Base-by-base conservation (phyloP, 176 grass and related monocot genomes). In the Paspalum notatum region DNA sequence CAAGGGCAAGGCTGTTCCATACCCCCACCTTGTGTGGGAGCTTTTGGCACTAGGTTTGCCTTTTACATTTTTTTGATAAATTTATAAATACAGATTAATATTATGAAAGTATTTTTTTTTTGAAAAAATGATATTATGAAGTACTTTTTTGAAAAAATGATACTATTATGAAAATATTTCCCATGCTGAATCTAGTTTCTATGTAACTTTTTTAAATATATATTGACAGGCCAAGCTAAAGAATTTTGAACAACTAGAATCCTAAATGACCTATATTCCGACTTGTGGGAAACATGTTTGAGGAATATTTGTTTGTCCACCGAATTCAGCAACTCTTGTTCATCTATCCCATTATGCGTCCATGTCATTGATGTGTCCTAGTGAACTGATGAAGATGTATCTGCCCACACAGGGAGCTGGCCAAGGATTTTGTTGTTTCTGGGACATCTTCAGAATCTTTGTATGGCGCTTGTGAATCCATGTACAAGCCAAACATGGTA, bases 401-500 rank as follows among this genome's bases (percentile, higher is more conserved):
- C 13, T 83, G 80, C 54, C 8, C 50, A 37, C 74, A n/a, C 89
- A 99, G 97, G 85, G 97, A 99, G 63, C 84, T 99, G 46, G 97
- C 97, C 40, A 99, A 99, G 80, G 97, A 99, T 82, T 99, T 99
- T 88, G 97, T 99, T 55, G 93, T 99, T 79, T 99, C 97, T 71
- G 97, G 97, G 67, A 93, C 97, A 62, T 90, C 97, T 64, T 88
- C 90, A 8, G 97, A 99, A 45, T 99, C 97, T 66, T 40, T 99
- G 55, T 99, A 99, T 93, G 97, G 97, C 91, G 93, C 86, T 62
- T 99, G 97, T 85, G 97, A 99, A 77, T 99, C 97, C 53, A 99
- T 99, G 93, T 99, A 93, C 80, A 99, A 99, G 54, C 97, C 97
- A 25, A 86, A 99, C 71, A 99, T 99, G 97, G 97, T 99, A 93